phyloP scores from a whole-genome alignment of 1,284 basidiomycete genomes.

The Ceratobasidium sp. region DNA sequence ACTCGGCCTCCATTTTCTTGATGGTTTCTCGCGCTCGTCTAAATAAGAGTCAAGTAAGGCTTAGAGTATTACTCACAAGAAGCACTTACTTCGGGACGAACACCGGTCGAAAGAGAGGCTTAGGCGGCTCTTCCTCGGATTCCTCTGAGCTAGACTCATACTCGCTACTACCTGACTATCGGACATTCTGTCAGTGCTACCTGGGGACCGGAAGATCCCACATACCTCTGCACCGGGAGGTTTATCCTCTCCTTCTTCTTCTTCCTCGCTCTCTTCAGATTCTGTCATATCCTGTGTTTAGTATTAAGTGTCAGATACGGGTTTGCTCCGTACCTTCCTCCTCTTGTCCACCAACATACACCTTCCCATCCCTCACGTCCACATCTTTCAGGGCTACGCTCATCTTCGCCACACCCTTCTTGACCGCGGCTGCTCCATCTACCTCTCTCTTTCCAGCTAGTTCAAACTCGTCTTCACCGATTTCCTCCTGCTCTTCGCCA shows the following conservation, averaged over 20 bases:
- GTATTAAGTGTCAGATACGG: neutral
- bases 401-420: constrained; percentile 54
- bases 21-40: constrained; percentile 78
- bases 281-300: constrained; percentile 36
- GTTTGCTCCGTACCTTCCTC: constrained; percentile 56
- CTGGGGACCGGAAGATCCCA: neutral
- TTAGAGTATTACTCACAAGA: neutral
- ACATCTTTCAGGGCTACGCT: constrained; percentile 77
- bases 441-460: constrained; percentile 60
- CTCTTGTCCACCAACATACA: constrained; percentile 74
- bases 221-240: constrained; percentile 48
- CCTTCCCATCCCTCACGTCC: constrained; percentile 75
- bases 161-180: constrained; percentile 46
- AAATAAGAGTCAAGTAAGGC: neutral
- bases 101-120: constrained; percentile 80
- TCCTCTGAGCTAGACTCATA: constrained; percentile 52
- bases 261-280: constrained; percentile 55
- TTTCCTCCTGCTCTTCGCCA: constrained; percentile 52
- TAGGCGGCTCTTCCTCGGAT: constrained; percentile 49
- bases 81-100: constrained; percentile 86
- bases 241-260: constrained; percentile 57
- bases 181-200: constrained; percentile 3
- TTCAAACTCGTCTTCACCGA: constrained; percentile 61
- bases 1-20: constrained; percentile 65
- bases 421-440: constrained; percentile 54